Evolutionary conservation across 495 filamentous ascomycete species (phyloP), one percentile per base, ranked within the genome.

Genomic region (Aspergillus egyptiacus): DNA sequence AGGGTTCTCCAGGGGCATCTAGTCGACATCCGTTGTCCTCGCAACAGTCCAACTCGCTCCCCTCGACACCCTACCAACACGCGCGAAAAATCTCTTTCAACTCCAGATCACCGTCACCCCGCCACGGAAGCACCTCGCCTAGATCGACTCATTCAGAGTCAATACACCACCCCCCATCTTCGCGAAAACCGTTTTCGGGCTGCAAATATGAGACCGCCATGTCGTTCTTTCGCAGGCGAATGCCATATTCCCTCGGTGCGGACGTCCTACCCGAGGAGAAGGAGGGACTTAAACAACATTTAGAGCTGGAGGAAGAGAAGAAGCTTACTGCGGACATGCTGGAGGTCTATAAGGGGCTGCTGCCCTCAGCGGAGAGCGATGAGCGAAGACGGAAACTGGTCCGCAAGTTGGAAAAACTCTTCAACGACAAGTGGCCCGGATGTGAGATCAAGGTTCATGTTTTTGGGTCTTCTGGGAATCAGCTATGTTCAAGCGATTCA

Each of bases 391-490:
- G 72, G 55, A 81, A 78, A 55, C 80, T 98, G 51, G 82, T 97
- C 34, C 70, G 76, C 51, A 97, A 97, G 71, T 67, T 97, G 60
- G 85, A 95, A 63, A 84, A 77, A 52, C 69, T 96, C 23, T 80
- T 98, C 65, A 91, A 91, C 58, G 70, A 85, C 7, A 81, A 91
- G 57, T 98, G 91, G 91, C 93, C 93, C 2, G 89, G 87, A 2
- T 84, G 86, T 56, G 77, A 91, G 49, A 96, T 96, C 55, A 81
- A 80, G 60, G 94, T 95, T 14, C 83, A 94, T 62, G 81, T 97
- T 23, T 98, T 97, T 78, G 93, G 93, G 15, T 97, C 94, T 5
- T 96, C 94, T 31, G 93, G 93, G 41, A 98, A 98, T 62, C 75
- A 94, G 58, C 75, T 97, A 30, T 96, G 89, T 63, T 95, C 94